Evolutionary conservation across 148 eudicot species (phyloP).

Genomic region (Fallopia convolvulus): DNA sequence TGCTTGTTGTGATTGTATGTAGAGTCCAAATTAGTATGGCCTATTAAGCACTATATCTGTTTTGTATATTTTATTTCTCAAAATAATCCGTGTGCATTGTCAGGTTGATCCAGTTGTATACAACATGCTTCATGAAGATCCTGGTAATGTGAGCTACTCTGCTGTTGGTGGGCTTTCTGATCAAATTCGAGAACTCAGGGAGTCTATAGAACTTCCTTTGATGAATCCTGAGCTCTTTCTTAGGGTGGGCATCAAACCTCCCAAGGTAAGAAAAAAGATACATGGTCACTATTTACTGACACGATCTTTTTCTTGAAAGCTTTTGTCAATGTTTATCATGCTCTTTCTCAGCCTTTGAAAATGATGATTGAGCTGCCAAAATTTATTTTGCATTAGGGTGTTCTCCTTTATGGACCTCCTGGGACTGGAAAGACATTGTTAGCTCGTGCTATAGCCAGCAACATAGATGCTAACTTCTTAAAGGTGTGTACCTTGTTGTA

Average conservation of each 20-base stretch:
- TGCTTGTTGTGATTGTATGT: not conserved
- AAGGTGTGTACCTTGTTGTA: constrained; percentile 37
- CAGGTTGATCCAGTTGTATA: constrained; percentile 99
- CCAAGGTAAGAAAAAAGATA: constrained; percentile 55
- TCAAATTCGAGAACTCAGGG: constrained; percentile 94
- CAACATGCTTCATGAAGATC: constrained; percentile 99
- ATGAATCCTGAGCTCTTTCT: constrained; percentile 99
- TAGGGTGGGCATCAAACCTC: constrained; percentile 96
- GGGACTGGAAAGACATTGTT: constrained; percentile 96
- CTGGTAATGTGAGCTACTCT: constrained; percentile 93
- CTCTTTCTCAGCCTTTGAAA: not conserved
- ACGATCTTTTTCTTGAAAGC: not conserved
- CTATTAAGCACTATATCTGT: not conserved
- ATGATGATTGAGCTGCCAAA: not conserved
- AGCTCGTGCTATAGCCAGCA: constrained; percentile 98
- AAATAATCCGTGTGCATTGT: not conserved
- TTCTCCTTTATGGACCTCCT: constrained; percentile 99
- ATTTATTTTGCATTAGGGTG: constrained; percentile 45
- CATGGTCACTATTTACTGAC: not conserved
- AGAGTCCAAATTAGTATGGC: not conserved
- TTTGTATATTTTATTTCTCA: not conserved
- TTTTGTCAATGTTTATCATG: not conserved
- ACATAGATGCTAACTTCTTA: constrained; percentile 90
- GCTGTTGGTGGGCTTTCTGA: constrained; percentile 97
- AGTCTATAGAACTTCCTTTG: constrained; percentile 89